Evolutionary conservation across 352 stramenopile genomes (phyloP), one percentile per base, ranked within the genome.

Genomic region (Globisporangium spiculum): DNA sequence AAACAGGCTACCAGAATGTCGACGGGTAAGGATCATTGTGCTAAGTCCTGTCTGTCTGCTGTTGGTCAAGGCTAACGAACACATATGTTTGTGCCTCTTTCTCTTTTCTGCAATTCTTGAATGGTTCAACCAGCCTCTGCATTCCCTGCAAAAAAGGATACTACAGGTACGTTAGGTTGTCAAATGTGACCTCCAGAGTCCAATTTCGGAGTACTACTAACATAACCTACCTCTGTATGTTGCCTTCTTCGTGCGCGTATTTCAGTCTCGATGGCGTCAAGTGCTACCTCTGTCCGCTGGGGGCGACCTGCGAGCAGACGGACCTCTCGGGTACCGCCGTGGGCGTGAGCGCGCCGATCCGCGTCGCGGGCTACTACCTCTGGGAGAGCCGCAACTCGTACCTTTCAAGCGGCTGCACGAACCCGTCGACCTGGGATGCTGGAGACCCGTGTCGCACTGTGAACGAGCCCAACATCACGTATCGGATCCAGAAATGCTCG

Each of bases 231-330:
- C 27, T 6, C 38, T 48, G 36, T 10, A 14, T 41, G 36, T 16
- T 41, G 18, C 38, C 14, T n/a, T 18, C 16, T 32, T 32, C 27
- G 10, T 27, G 38, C 24, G 8, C 30, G 0, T 68, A 16, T 18
- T 9, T 72, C 27, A 92, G 85, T 73, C 63, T 93, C 63, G 83
- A 93, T 27, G 85, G 85, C 16, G 63, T 78, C 24, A 81, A 71
- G 26, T 93, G 85, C 32, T 87, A 91, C 63, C 53, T 79, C 16
- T 93, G 85, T 70, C 85, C 85, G 8, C 38, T 77, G 5, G 85
- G 85, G 1, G 83, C 77, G 0, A 74, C 60, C 18, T 93, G 85
- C 7, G 79, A 89, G 20, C 55, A 75, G 55, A 67, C 65, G 8
- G 80, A 85, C 53, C 44, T 56, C 4, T 75, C 55, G 10, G 82